Base-by-base conservation (phyloP, 148 eudicot genomes). In the Simmondsia chinensis region DNA sequence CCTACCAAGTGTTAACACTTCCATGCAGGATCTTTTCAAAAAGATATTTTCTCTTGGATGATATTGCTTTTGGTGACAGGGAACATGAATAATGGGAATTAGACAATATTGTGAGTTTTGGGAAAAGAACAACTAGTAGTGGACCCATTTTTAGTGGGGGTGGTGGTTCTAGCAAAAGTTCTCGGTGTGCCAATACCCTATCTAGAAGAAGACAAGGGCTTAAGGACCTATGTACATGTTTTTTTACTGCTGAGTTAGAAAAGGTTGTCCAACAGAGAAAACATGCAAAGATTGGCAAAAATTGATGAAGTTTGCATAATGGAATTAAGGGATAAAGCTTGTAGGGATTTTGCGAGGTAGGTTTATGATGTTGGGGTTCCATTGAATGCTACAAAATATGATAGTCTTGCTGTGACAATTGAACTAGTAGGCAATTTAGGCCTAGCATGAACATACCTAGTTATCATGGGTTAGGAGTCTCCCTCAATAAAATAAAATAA, bases 341-440 rank as follows among this genome's bases (percentile, higher is more conserved):
- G 37, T 5, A 28, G 9, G n/a, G 19, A 31, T 5, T 12, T 57
- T 0, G 40, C 47, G 39, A 30, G 23, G 16, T 56, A 18, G 14
- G 33, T 56, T 26, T 46, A 56, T 37, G 52, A 56, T 24, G 45
- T 4, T 0, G 34, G 43, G n/a, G 44, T 44, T 12, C 33, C 43
- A 5, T 55, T 56, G 5, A 46, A 36, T 36, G 27, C 23, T 1
- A n/a, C 32, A 4, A 43, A 17, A 8, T 26, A 22, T 33, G 41
- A 22, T 19, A 53, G 39, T 25, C 44, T 54, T 15, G 5, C 2
- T 10, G 1, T 33, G 4, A 19, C 10, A 21, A 6, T 9, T 19
- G 52, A 56, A 16, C 6, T 29, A 12, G 16, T 54, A 9, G 50
- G 22, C 23, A 33, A 43, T 54, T 7, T 43, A 41, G 59, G 2